These are phyloP conservation scores for Backusella psychrophila DNA, from an alignment of 192 early-diverging fungal species.

Conservation along the genomic window DNA sequence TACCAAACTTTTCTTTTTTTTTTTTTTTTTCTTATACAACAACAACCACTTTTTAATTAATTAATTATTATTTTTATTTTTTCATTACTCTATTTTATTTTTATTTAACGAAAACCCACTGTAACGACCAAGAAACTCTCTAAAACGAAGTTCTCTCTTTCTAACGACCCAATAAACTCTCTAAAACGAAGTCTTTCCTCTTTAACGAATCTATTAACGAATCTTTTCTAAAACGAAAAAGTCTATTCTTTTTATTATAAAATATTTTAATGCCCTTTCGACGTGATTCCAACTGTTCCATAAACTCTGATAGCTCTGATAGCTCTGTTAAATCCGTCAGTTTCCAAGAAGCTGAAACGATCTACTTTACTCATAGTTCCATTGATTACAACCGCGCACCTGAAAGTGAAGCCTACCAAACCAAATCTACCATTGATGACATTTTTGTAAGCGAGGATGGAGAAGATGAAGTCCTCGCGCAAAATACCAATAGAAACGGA, in stretches of 20 bases:
- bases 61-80: not conserved
- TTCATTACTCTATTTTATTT: not conserved
- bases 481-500: not conserved
- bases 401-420: not conserved
- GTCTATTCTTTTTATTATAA: not conserved
- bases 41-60: not conserved
- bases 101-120: not conserved
- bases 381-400: constrained; percentile 17
- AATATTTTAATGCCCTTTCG: not conserved
- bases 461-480: not conserved
- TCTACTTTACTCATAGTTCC: constrained; percentile 17
- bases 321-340: constrained; percentile 9
- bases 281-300: not conserved
- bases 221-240: not conserved
- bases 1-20: too few species aligned
- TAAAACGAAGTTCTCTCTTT: not conserved
- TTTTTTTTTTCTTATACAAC: too few species aligned
- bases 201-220: not conserved
- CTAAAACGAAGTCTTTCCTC: not conserved
- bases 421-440: not conserved
- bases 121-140: not conserved
- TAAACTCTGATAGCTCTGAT: constrained; percentile 1
- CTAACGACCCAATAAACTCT: not conserved
- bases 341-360: constrained; percentile 7
- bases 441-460: constrained; percentile 5